phyloP scores from a whole-genome alignment of 768 basidiomycete genomes.

The Tephrocybe rancida region DNA sequence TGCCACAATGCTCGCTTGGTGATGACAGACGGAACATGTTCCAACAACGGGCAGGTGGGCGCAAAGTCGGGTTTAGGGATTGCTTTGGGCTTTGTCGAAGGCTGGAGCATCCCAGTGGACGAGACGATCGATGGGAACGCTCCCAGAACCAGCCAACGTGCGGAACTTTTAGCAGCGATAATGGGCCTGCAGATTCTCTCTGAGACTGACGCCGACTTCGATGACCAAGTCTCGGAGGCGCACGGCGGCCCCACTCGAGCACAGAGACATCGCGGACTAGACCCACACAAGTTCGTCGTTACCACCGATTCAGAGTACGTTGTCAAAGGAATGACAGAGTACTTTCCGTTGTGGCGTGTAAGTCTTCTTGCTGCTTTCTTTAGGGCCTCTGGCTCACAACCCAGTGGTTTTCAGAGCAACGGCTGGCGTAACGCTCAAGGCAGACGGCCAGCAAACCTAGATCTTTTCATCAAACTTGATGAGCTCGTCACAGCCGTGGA shows the following conservation, averaged over 20 bases:
- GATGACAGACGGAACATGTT: not conserved
- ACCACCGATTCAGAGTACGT: slow-evolving; percentile 5
- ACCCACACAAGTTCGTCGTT: not conserved
- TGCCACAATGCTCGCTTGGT: not conserved
- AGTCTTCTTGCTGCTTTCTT: not conserved
- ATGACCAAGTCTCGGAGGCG: too few species aligned
- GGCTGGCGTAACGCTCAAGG: slow-evolving; percentile 4
- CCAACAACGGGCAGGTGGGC: not conserved
- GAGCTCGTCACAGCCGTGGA: not conserved
- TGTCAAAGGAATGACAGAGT: slow-evolving; percentile 2
- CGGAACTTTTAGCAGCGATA: slow-evolving; percentile 16
- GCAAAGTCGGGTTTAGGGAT: not conserved
- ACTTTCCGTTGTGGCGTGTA: slow-evolving; percentile 1
- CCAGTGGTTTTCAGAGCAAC: not conserved
- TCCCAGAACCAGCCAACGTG: slow-evolving; percentile 16
- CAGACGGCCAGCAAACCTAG: slow-evolving; percentile 3
- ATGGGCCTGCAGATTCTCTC: not conserved
- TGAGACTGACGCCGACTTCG: too few species aligned
- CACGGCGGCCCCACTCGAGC: too few species aligned
- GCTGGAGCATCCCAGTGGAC: slow-evolving; percentile 13
- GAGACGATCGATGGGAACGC: slow-evolving; percentile 6
- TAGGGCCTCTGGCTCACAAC: too few species aligned
- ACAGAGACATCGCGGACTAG: not conserved
- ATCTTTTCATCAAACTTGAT: slow-evolving; percentile 5
- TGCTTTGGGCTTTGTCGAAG: not conserved